Conservation (phyloP, 441 rosid species). For the Macaranga tanarius region DNA sequence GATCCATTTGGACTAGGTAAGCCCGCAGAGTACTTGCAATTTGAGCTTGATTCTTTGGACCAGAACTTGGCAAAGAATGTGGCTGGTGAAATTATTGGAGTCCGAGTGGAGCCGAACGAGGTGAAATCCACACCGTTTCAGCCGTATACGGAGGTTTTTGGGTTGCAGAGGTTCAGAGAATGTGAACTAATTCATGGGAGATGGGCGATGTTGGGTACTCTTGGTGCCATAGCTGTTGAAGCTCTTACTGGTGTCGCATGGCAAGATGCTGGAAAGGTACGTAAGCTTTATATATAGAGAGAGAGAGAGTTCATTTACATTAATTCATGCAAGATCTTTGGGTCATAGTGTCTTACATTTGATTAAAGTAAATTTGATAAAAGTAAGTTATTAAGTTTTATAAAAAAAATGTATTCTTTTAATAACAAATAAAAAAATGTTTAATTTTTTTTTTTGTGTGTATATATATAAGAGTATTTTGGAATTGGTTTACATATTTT, state of each 20-base stretch:
- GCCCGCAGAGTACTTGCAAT: constrained; percentile 80
- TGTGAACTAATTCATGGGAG: constrained; percentile 86
- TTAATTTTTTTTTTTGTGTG: too few species aligned
- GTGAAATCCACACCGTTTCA: constrained; percentile 76
- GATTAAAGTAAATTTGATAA: too few species aligned
- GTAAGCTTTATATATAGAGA: not conserved
- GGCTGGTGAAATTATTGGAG: constrained; percentile 63
- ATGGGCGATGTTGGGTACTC: constrained; percentile 90
- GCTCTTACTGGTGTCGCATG: constrained; percentile 77
- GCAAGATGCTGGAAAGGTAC: constrained; percentile 34
- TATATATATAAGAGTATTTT: too few species aligned
- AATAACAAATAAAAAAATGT: too few species aligned
- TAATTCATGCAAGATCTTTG: too few species aligned
- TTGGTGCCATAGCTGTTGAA: constrained; percentile 78
- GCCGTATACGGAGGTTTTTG: constrained; percentile 84
- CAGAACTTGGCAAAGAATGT: constrained; percentile 82
- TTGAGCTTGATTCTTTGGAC: constrained; percentile 65
- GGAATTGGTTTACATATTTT: too few species aligned
- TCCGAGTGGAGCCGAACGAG: constrained; percentile 44
- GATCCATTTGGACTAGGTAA: constrained; percentile 72
- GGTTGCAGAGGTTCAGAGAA: constrained; percentile 81
- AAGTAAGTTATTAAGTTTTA: too few species aligned
- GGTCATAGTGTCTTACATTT: too few species aligned
- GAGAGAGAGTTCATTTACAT: too few species aligned
- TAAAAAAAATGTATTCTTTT: too few species aligned